These are phyloP conservation scores for Panus rudis DNA, from an alignment of 768 basidiomycete species.

Conservation along the genomic window DNA sequence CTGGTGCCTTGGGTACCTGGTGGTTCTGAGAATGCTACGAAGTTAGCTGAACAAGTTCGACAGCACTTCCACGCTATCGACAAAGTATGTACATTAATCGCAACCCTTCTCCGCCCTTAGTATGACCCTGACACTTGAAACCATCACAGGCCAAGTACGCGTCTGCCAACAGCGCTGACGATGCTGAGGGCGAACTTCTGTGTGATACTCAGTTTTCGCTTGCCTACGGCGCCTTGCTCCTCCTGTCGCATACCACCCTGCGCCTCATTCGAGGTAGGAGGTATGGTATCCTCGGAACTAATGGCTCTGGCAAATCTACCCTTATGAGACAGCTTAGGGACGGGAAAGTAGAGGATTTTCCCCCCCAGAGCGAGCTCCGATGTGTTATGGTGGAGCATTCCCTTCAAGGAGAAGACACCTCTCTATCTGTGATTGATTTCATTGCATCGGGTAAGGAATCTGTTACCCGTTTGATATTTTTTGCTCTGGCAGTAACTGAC, in stretches of 20 bases:
- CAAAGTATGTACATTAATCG: slow-evolving; percentile 36
- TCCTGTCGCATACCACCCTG: slow-evolving; percentile 90
- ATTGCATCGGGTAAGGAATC: slow-evolving; percentile 65
- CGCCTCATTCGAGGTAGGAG: slow-evolving; percentile 84
- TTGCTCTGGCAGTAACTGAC: background rate
- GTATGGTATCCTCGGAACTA: slow-evolving; percentile 94
- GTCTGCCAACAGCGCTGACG: slow-evolving; percentile 30
- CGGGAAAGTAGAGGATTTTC: slow-evolving; percentile 95
- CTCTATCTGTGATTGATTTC: slow-evolving; percentile 80
- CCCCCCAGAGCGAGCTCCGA: slow-evolving; percentile 76
- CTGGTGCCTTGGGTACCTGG: slow-evolving; percentile 58
- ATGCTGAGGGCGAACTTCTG: slow-evolving; percentile 77
- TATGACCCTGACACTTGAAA: background rate
- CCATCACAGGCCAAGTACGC: slow-evolving; percentile 50
- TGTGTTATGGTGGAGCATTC: slow-evolving; percentile 98
- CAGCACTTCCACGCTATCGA: slow-evolving; percentile 74
- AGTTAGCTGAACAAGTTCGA: slow-evolving; percentile 59
- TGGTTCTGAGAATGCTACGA: slow-evolving; percentile 36
- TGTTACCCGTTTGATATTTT: slow-evolving; percentile 1
- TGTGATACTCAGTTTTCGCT: slow-evolving; percentile 94
- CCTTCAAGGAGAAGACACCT: slow-evolving; percentile 87
- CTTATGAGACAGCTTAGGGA: slow-evolving; percentile 93
- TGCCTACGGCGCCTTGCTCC: slow-evolving; percentile 89
- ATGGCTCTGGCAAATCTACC: slow-evolving; percentile 94
- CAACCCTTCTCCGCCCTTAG: slow-evolving; percentile 7